phyloP scores from a whole-genome alignment of 768 basidiomycete genomes.

The Postia placenta region DNA sequence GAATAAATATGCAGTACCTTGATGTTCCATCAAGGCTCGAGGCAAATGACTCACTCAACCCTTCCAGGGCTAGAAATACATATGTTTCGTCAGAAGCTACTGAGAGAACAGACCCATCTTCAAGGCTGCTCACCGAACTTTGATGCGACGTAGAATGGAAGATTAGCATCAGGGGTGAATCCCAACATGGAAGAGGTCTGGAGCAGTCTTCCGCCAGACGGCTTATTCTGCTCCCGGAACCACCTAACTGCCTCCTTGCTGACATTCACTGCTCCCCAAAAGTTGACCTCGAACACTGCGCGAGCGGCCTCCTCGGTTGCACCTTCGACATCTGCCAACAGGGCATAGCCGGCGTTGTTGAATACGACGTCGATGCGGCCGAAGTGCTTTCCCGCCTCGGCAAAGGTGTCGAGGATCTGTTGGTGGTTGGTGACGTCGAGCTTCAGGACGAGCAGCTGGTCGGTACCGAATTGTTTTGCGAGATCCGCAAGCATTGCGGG shows the following conservation, averaged over 20 bases:
- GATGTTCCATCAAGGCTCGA: constrained; percentile 18
- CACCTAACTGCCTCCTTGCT: constrained; percentile 18
- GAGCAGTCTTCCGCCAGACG: constrained; percentile 28
- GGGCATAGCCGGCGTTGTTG: constrained; percentile 33
- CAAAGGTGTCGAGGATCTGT: constrained; percentile 31
- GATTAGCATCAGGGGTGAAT: constrained; percentile 12
- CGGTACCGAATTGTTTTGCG: constrained; percentile 19
- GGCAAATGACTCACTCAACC: constrained; percentile 14
- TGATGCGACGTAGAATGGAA: constrained; percentile 19
- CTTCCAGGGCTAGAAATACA: constrained; percentile 9
- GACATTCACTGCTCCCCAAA: constrained; percentile 18
- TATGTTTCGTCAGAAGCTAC: neutral
- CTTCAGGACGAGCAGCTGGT: constrained; percentile 30
- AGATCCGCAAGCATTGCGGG: constrained; percentile 30
- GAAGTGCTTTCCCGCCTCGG: constrained; percentile 27
- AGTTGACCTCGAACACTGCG: constrained; percentile 31
- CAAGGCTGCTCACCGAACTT: constrained; percentile 12
- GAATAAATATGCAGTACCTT: constrained; percentile 4
- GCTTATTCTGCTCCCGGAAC: constrained; percentile 25
- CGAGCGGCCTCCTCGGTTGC: constrained; percentile 25
- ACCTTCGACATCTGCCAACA: constrained; percentile 33
- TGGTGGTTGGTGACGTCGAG: constrained; percentile 32
- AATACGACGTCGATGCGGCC: constrained; percentile 40
- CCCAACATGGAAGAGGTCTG: constrained; percentile 30
- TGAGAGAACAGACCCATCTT: neutral